Conservation (phyloP, 208 protist species). For the Crithidia bombi region DNA sequence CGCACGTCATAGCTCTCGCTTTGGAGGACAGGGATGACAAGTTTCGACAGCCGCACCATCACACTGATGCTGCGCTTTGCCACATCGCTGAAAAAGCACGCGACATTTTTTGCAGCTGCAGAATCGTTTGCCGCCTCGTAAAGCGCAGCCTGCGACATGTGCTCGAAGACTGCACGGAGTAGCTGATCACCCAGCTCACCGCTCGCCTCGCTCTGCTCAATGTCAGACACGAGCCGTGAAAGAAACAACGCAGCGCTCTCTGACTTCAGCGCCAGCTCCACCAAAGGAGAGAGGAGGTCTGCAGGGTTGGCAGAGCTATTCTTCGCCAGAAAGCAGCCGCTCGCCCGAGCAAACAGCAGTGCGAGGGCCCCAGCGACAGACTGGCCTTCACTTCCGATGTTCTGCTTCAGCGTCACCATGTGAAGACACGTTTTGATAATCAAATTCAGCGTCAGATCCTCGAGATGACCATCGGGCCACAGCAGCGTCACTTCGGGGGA, state of each 20-base stretch:
- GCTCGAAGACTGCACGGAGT: slow-evolving; percentile 64
- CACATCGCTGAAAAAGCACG: slow-evolving; percentile 82
- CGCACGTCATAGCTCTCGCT: slow-evolving; percentile 89
- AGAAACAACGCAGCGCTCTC: slow-evolving; percentile 78
- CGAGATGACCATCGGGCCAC: slow-evolving; percentile 59
- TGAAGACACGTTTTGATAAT: slow-evolving; percentile 72
- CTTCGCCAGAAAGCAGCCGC: slow-evolving; percentile 49
- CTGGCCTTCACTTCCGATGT: slow-evolving; percentile 76
- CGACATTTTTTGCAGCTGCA: slow-evolving; percentile 73
- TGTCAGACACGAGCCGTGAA: slow-evolving; percentile 73
- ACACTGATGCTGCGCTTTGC: slow-evolving; percentile 80
- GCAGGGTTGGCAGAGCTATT: slow-evolving; percentile 40
- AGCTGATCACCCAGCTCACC: slow-evolving; percentile 40
- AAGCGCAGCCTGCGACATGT: slow-evolving; percentile 61
- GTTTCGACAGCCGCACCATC: slow-evolving; percentile 59
- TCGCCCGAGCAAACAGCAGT: slow-evolving; percentile 70
- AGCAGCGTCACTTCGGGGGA: slow-evolving; percentile 64
- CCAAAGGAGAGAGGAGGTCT: slow-evolving; percentile 73
- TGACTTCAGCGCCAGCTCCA: slow-evolving; percentile 81
- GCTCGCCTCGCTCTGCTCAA: slow-evolving; percentile 62
- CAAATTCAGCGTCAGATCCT: slow-evolving; percentile 67
- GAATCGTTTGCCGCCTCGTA: slow-evolving; percentile 58
- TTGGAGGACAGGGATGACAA: slow-evolving; percentile 64
- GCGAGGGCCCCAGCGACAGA: slow-evolving; percentile 71
- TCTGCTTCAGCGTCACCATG: slow-evolving; percentile 88